phyloP scores from a whole-genome alignment of 768 basidiomycete species.

The Tylopilus felleus region DNA sequence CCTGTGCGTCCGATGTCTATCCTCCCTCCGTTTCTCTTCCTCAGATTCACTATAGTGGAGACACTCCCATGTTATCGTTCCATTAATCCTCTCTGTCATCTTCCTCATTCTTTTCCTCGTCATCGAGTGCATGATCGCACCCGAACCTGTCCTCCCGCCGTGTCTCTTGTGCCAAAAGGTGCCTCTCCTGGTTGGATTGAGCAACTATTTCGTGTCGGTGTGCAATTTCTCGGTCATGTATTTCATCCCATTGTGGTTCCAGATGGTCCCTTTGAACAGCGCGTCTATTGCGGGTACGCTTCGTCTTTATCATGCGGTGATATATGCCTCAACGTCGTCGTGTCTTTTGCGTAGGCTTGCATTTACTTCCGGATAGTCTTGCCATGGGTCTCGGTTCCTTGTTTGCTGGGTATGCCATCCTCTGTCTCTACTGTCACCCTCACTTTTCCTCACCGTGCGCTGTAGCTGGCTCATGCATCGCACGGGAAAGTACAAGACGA shows the following conservation, averaged over 20 bases:
- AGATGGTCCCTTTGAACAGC: constrained; percentile 66
- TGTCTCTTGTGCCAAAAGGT: constrained; percentile 62
- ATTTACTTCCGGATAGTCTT: constrained; percentile 48
- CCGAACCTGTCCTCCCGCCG: constrained; percentile 69
- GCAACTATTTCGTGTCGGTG: constrained; percentile 68
- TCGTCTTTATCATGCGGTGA: neutral
- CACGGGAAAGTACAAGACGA: constrained; percentile 47
- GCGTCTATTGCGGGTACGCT: constrained; percentile 59
- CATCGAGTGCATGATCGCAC: constrained; percentile 57
- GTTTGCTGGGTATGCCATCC: constrained; percentile 43
- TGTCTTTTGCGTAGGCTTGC: constrained; percentile 32
- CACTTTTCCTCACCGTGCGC: neutral
- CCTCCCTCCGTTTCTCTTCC: neutral
- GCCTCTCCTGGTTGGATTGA: constrained; percentile 65
- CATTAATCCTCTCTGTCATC: constrained; percentile 41
- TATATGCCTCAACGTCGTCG: neutral
- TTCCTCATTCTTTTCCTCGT: constrained; percentile 54
- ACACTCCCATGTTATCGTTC: constrained; percentile 47
- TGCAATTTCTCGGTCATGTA: constrained; percentile 78
- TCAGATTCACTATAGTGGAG: constrained; percentile 45
- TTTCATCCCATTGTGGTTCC: constrained; percentile 80
- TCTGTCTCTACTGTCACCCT: too few relatives aligned
- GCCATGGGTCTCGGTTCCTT: constrained; percentile 49
- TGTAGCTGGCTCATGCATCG: constrained; percentile 46
- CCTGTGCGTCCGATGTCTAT: constrained; percentile 35